Base-by-base conservation (phyloP, 306 rosid species). In the Potentilla sterilis region DNA sequence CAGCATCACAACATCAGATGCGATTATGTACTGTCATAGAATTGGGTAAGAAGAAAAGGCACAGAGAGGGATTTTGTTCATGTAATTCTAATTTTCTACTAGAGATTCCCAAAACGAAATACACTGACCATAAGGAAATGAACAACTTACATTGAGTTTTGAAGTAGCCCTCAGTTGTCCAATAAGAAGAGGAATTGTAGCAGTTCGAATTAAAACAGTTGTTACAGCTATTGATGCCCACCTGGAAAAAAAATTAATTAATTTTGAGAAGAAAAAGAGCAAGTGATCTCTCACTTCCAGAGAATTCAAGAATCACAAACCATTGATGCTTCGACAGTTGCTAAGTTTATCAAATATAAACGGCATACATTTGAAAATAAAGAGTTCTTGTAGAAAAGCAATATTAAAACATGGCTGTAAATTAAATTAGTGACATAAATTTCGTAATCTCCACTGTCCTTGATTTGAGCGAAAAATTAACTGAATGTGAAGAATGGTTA, bases 151-250 rank as follows among this genome's bases (percentile, higher is more conserved):
- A 6, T 85, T 77, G 54, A 95, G 92, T 77, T 92, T 89, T 76
- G 96, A 67, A 44, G 97, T 88, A 75, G 97, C 87, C 87, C 93
- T 92, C 43, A 89, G 93, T 84, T 89, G 96, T 84, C 89, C 83
- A 69, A 95, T 80, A 73, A 89, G 69, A 81, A 92, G 91, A 32
- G 97, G 98, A 80, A 85, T 14, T 46, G 97, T 89, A 32, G 90
- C 86, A 4, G 77, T 63, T 77, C 98, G 93, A 86, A 95, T 90
- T 73, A 89, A 9, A n/a, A 95, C 74, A 55, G 97, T 89, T 67
- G 97, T 79, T 76, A 92, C 43, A 77, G 74, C 97, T 77, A 95
- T 92, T 67, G 90, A 52, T 42, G 89, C 93, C 97, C 97, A 92
- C 99, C 98, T 95, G 88, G 78, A 83, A 43, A 51, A 73, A 73